Percentiles rank a stretch among this genome's conserved stretches.
These are phyloP conservation scores for Podaxis sp. DNA, from an alignment of 768 basidiomycete genomes.

Conservation along the genomic window DNA sequence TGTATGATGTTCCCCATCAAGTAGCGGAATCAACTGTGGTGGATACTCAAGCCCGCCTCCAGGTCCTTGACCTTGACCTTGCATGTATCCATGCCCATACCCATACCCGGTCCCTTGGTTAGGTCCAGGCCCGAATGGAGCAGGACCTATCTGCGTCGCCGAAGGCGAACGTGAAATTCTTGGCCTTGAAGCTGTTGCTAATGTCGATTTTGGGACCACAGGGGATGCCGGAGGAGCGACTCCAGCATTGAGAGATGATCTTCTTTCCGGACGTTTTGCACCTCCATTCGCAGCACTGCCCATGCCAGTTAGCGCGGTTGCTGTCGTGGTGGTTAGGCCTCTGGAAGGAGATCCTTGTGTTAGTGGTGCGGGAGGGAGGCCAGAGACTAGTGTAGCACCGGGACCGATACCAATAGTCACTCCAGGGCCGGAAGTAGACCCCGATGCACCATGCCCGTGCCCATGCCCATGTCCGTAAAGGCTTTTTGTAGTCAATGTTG, in stretches of 20 bases:
- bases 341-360: not conserved
- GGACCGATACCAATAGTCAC: not conserved
- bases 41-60: conserved; percentile 34
- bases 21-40: conserved; percentile 47
- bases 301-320: conserved; percentile 1
- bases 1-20: conserved; percentile 89
- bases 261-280: conserved; percentile 17
- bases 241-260: conserved; percentile 33
- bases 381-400: not conserved
- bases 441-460: not conserved
- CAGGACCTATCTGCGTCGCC: conserved; percentile 26
- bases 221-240: conserved; percentile 37
- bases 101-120: conserved; percentile 2
- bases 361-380: not conserved
- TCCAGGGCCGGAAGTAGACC: not conserved
- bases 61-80: not conserved
- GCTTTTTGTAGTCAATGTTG: not conserved
- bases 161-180: conserved; percentile 59
- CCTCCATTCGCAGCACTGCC: not conserved
- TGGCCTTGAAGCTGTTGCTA: conserved; percentile 37
- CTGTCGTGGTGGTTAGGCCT: not conserved
- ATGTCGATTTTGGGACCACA: conserved; percentile 27
- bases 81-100: not conserved
- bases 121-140: conserved; percentile 4
- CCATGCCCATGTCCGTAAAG: not conserved